Base-by-base conservation (phyloP, 108 stramenopile genomes). In the Cylindrotheca fusiformis region DNA sequence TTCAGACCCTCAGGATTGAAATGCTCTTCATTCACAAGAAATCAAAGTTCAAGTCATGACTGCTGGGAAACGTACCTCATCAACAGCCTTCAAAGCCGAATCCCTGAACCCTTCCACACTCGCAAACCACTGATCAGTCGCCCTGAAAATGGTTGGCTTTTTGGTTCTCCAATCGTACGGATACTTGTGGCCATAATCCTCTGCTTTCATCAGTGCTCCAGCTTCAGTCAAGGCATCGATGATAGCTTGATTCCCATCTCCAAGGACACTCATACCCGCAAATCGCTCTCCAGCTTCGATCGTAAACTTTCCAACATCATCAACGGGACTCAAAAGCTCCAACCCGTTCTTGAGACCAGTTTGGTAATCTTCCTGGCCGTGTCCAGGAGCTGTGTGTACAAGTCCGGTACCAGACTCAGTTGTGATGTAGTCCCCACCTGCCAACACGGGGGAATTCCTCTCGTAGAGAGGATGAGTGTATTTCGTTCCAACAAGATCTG, bases 141-240 rank as follows among this genome's bases (percentile, higher is more conserved):
- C 97, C 29, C 97, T 88, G 68, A 98, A 97, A 57, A 99, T 98
- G 21, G 97, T 96, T 22, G 99, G 99, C 65, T 97, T 96, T 78
- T 99, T 99, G 19, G 97, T 97, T 63, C 99, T 78, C 99, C 99
- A 99, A 76, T 99, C 99, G 74, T 98, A 97, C 0, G 99, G 99
- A 76, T 99, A 99, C 60, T 97, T 96, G 83, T 99, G 99, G 18
- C 79, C 80, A 69, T 98, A 98, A 52, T 94, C 87, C 74, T 96
- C 93, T 25, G 65, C 82, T 41, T 77, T 75, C 26, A 97, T 60
- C 60, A 97, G 78, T 18, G 93, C 85, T 32, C 94, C 94, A 2
- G 68, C 63, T 52, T 81, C 79, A 48, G 67, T 57, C 63, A 98
- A 73, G 20, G 91, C 94, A 29, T 88, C 84, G 63, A 97, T 76